phyloP scores from a whole-genome alignment of 2,329 filamentous ascomycete species.

The Colletotrichum theobromicola region DNA sequence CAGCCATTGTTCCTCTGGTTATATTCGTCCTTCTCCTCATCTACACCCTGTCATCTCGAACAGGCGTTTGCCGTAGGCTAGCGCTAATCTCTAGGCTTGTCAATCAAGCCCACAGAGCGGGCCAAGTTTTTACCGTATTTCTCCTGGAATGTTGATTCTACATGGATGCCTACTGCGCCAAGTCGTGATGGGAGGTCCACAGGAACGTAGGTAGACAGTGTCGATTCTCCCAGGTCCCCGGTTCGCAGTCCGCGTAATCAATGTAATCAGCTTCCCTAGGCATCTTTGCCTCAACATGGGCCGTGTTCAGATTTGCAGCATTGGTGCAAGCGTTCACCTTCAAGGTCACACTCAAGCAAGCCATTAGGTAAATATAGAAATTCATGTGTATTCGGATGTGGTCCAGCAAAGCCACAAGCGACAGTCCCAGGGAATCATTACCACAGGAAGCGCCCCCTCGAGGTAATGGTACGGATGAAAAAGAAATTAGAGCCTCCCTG shows the following conservation, averaged over 20 bases:
- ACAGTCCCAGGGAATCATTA: not conserved
- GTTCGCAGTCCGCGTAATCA: not conserved
- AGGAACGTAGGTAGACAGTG: accelerated
- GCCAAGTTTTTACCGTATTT: not conserved
- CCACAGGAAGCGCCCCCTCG: not conserved
- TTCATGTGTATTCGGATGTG: constrained; percentile 1
- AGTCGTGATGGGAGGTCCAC: not conserved
- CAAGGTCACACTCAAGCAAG: not conserved
- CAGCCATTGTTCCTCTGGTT: not conserved
- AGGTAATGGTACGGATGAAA: not conserved
- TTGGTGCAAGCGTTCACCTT: not conserved
- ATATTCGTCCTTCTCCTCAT: accelerated
- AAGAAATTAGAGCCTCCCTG: constrained; percentile 5
- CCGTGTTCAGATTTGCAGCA: accelerated
- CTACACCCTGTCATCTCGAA: not conserved
- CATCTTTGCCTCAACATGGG: not conserved
- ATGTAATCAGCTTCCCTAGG: not conserved
- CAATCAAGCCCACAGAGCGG: not conserved
- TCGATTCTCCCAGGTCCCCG: accelerated
- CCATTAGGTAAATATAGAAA: not conserved
- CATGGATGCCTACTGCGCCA: not conserved
- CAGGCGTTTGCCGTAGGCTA: not conserved
- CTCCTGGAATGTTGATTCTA: not conserved
- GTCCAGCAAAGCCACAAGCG: constrained; percentile 5
- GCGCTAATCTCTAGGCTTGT: not conserved